Evolutionary conservation across 192 early-diverging fungal species (phyloP).

Genomic region (Umbelopsis sp.): DNA sequence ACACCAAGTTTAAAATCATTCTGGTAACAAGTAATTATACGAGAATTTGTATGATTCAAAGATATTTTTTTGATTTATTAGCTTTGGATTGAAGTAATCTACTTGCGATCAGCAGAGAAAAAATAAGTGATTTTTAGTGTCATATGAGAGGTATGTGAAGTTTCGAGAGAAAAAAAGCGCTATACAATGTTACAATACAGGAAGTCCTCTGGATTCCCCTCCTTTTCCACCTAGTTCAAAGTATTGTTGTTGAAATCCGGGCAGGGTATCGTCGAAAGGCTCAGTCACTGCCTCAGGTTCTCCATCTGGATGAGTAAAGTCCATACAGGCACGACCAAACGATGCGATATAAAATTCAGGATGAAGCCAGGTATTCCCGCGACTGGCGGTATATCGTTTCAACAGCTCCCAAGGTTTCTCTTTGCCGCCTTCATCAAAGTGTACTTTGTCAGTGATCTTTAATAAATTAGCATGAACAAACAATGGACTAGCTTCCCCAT

Average conservation of each 20-base stretch:
- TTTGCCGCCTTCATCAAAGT: conserved; percentile 18
- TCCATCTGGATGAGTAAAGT: conserved; percentile 27
- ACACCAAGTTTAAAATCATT: no score
- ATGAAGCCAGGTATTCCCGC: conserved; percentile 27
- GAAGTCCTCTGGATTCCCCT: conserved; percentile 11
- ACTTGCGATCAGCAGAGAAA: no score
- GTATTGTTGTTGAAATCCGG: conserved; percentile 32
- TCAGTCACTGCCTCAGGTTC: conserved; percentile 26
- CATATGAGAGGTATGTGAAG: no score
- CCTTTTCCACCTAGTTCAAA: conserved; percentile 38
- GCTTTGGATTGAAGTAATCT: no score
- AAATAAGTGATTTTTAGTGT: no score
- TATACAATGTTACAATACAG: not conserved
- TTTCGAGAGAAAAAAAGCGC: not conserved
- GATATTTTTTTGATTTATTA: no score
- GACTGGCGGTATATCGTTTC: conserved; percentile 27
- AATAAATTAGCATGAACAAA: conserved; percentile 44
- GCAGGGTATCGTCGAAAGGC: conserved; percentile 24
- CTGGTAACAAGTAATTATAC: no score
- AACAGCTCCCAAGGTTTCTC: conserved; percentile 26
- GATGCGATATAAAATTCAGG: conserved; percentile 32
- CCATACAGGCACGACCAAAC: conserved; percentile 32
- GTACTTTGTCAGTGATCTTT: conserved; percentile 28
- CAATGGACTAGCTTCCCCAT: conserved; percentile 23
- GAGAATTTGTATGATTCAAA: no score